phyloP scores from a whole-genome alignment of 208 protist species.

The Leishmania major region DNA sequence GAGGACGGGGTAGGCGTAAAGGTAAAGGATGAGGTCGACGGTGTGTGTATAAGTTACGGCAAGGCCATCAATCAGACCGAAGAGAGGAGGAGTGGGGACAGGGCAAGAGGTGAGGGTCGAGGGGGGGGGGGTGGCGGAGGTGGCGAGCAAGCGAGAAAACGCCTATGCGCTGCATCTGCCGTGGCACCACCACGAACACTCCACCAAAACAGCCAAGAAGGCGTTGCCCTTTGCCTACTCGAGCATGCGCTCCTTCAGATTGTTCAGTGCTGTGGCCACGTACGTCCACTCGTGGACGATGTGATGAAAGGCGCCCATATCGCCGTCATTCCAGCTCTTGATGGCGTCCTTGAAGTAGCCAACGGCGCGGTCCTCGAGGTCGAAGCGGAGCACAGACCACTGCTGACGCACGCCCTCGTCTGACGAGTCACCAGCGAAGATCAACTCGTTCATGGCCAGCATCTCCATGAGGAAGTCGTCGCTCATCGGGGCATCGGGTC shows the following conservation, averaged over 20 bases:
- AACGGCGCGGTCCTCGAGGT: conserved; percentile 69
- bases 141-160: neutral
- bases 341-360: conserved; percentile 54
- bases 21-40: neutral
- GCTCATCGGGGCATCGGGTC: conserved; percentile 38
- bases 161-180: neutral
- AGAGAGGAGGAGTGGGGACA: neutral
- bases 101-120: neutral
- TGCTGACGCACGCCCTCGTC: conserved; percentile 42
- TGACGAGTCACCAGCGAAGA: conserved; percentile 57
- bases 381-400: conserved; percentile 55
- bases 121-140: neutral
- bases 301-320: conserved; percentile 44
- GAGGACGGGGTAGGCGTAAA: neutral
- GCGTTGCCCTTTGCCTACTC: neutral
- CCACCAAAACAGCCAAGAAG: neutral
- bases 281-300: conserved; percentile 83
- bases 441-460: conserved; percentile 72
- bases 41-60: neutral
- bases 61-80: neutral
- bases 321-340: conserved; percentile 39
- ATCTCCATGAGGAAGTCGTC: conserved; percentile 81
- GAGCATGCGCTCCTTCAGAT: conserved; percentile 66
- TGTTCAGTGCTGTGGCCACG: conserved; percentile 61
- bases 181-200: neutral